Percentiles rank a stretch among this genome's conserved stretches.
Conservation (phyloP, 352 stramenopile species). For the Peronosclerospora sorghi region DNA sequence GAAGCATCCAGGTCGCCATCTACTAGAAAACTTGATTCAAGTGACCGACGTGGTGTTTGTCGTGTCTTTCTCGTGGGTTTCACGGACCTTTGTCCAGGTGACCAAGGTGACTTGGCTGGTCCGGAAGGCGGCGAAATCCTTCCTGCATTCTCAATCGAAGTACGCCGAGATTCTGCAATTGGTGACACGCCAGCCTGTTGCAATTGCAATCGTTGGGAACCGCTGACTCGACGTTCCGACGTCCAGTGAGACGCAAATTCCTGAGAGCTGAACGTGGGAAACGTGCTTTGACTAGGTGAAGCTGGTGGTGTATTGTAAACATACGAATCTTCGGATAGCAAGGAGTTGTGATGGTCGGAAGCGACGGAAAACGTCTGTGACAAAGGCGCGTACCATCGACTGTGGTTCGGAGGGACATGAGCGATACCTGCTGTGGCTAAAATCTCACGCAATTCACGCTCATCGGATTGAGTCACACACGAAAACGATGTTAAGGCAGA, state of each 20-base stretch:
- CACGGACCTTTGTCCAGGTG: constrained; percentile 10
- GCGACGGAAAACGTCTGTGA: constrained; percentile 7
- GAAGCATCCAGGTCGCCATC: constrained; percentile 39
- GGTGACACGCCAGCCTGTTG: constrained; percentile 52
- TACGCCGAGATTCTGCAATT: constrained; percentile 23
- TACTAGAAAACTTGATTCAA: constrained; percentile 15
- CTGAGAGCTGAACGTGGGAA: constrained; percentile 48
- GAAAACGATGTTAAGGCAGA: constrained; percentile 11
- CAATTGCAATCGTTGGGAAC: constrained; percentile 40
- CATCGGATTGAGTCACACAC: constrained; percentile 22
- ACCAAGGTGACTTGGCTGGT: constrained; percentile 22
- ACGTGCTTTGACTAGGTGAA: constrained; percentile 22
- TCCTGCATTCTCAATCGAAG: constrained; percentile 15
- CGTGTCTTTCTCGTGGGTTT: constrained; percentile 13
- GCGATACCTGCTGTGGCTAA: constrained; percentile 19
- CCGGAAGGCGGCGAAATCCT: constrained; percentile 19
- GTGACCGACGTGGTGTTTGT: constrained; percentile 12
- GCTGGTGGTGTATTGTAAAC: constrained; percentile 48
- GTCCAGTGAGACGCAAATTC: constrained; percentile 29
- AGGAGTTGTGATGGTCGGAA: constrained; percentile 6
- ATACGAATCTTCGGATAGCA: constrained; percentile 41
- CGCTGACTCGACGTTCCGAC: constrained; percentile 15
- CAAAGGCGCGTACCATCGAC: constrained; percentile 17
- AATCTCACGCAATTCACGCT: constrained; percentile 28
- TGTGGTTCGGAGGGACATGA: constrained; percentile 23